Evolutionary conservation across 495 filamentous ascomycete species (phyloP), one percentile per base, ranked within the genome.

Genomic region (Podospora appendiculata): DNA sequence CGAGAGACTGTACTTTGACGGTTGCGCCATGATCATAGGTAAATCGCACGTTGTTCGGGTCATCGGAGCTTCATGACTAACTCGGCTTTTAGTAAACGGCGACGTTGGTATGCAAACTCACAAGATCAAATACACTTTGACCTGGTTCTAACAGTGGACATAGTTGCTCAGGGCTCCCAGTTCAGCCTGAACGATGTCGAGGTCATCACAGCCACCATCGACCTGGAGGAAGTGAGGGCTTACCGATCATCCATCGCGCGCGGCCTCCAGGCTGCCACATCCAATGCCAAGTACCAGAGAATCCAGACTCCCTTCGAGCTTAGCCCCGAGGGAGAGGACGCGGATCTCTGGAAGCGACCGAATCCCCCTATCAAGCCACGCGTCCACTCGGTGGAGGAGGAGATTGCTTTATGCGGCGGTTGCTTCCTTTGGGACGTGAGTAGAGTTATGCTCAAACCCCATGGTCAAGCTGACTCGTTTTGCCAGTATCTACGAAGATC

Each of bases 151-250:
- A 90, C 88, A 47, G 84, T 82, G 10, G 82, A 14, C 5, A 72
- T 87, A 42, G 75, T 91, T 6, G 88, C 80, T 4, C 86, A 87
- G 67, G 82, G 79, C 25, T 79, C 79, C 3, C 87, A 89, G 61
- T 94, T 91, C 67, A 82, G 75, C 7, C 66, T 95, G 13, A 78
- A 82, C 25, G 89, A 93, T 53, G 86, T 93, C n/a, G 89, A 94
- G 60, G 87, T 95, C 11, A 69, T 88, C 35, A 88, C 83, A 3
- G 89, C 90, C 8, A 89, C 86, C 3, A 76, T 91, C 4, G 89
- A 94, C 53, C 75, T 95, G 4, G 88, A 92, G 60, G 83, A 88
- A 51, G 86, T 92, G 5, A 63, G 85, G 14, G 65, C 68, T 1
- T 80, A 70, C 52, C 70, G 87, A 1, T 76, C 64, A 18, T 55